phyloP scores from a whole-genome alignment of 805 yeast genomes.

The Metschnikowia proteae region DNA sequence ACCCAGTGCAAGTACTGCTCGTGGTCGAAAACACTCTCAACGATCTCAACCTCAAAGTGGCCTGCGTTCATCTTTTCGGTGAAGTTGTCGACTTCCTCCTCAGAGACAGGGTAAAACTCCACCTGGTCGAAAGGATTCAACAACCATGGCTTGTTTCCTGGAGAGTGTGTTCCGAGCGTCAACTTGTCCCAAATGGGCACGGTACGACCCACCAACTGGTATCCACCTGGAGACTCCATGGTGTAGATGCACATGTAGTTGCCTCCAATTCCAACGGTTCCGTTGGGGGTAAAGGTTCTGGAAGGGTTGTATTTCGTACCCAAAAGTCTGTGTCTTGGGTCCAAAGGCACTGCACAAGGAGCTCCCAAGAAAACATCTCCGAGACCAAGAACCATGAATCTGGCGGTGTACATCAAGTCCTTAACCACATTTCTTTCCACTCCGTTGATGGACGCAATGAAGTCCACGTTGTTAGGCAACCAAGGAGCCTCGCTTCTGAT shows the following conservation, averaged over 20 bases:
- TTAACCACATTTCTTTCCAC: constrained; percentile 70
- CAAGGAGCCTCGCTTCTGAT: constrained; percentile 93
- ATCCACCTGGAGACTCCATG: constrained; percentile 98
- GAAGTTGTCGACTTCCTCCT: constrained; percentile 69
- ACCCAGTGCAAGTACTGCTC: constrained; percentile 76
- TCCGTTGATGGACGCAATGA: constrained; percentile 84
- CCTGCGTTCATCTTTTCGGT: constrained; percentile 80
- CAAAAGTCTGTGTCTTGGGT: constrained; percentile 88
- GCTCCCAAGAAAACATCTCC: constrained; percentile 98
- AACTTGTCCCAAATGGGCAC: constrained; percentile 97
- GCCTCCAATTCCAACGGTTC: constrained; percentile 97
- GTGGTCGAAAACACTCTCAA: constrained; percentile 79
- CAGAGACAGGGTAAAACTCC: constrained; percentile 88
- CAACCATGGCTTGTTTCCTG: constrained; percentile 74
- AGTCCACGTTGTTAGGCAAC: constrained; percentile 97
- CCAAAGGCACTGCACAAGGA: constrained; percentile 97
- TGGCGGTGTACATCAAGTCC: constrained; percentile 83
- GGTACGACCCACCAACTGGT: constrained; percentile 93
- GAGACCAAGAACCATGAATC: constrained; percentile 87
- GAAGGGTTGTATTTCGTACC: constrained; percentile 97
- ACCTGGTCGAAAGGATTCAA: constrained; percentile 90
- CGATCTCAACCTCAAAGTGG: constrained; percentile 66
- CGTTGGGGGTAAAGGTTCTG: constrained; percentile 92
- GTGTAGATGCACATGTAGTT: constrained; percentile 98
- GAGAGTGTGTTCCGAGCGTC: constrained; percentile 62